Evolutionary conservation across 306 rosid genomes (phyloP).

Genomic region (Purshia tridentata): DNA sequence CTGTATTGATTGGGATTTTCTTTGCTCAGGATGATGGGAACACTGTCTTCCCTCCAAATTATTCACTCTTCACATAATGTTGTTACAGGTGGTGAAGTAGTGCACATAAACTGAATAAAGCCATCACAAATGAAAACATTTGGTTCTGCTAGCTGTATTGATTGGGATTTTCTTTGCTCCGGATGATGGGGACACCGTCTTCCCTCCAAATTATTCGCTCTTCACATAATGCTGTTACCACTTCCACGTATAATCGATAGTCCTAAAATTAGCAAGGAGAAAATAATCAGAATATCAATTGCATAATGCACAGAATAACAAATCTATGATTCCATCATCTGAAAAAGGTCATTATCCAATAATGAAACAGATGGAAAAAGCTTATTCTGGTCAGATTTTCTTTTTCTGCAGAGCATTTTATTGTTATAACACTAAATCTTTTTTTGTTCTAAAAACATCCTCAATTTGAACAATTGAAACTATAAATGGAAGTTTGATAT

Average conservation of each 20-base stretch:
- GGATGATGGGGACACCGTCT: slow-evolving; percentile 90
- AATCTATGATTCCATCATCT: not conserved
- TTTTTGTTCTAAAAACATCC: not conserved
- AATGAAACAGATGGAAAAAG: not conserved
- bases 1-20: slow-evolving; percentile 57
- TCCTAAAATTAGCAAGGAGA: slow-evolving; percentile 43
- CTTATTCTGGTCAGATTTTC: not conserved
- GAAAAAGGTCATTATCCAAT: not conserved
- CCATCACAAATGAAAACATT: not conserved
- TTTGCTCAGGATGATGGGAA: slow-evolving; percentile 79
- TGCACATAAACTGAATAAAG: not conserved
- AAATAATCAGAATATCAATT: not conserved
- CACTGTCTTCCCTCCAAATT: slow-evolving; percentile 82
- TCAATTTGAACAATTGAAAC: not conserved
- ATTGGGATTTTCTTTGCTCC: slow-evolving; percentile 64
- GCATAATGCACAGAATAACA: not conserved
- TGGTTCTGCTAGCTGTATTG: slow-evolving; percentile 34
- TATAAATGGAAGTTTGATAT: not conserved
- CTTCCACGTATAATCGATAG: slow-evolving; percentile 69
- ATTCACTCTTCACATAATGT: slow-evolving; percentile 85
- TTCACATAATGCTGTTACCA: slow-evolving; percentile 72
- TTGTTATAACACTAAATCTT: too few relatives aligned
- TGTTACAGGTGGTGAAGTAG: not conserved
- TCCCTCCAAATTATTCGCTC: slow-evolving; percentile 77
- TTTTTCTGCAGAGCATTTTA: too few relatives aligned